Evolutionary conservation across 2,329 filamentous ascomycete species (phyloP).

Genomic region (Triangularia setosa): DNA sequence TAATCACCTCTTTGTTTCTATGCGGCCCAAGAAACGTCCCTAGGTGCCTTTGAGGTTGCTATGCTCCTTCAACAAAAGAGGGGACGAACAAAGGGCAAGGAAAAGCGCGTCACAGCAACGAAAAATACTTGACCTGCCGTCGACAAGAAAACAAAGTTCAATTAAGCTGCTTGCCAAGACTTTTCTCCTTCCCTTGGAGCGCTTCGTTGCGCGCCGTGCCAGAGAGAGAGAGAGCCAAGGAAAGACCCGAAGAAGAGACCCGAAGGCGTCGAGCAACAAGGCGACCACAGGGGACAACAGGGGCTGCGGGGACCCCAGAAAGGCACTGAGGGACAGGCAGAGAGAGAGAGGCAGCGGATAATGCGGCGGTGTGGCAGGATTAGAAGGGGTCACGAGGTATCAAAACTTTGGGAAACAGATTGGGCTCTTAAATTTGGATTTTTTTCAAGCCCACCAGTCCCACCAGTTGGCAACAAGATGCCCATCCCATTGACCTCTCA

Average conservation of each 20-base stretch:
- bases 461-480: neutral
- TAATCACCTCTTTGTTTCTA: slow-evolving; percentile 2
- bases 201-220: neutral
- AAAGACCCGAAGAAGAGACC: slow-evolving; percentile 10
- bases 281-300: slow-evolving; percentile 2
- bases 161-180: slow-evolving; percentile 25
- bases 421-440: slow-evolving; percentile 19
- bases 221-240: neutral
- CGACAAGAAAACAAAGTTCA: slow-evolving; percentile 14
- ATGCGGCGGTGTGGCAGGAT: slow-evolving; percentile 24
- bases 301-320: neutral
- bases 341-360: neutral
- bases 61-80: neutral
- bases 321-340: neutral
- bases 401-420: slow-evolving; percentile 9
- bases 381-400: slow-evolving; percentile 24
- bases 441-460: neutral
- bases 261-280: slow-evolving; percentile 3
- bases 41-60: slow-evolving; percentile 10
- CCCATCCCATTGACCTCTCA: slow-evolving; percentile 1
- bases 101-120: slow-evolving; percentile 8
- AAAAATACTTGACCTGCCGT: neutral
- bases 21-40: neutral
- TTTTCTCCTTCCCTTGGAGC: neutral
- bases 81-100: slow-evolving; percentile 3